Evolutionary conservation across 192 early-diverging fungal genomes (phyloP).

Genomic region (Backusella circina): DNA sequence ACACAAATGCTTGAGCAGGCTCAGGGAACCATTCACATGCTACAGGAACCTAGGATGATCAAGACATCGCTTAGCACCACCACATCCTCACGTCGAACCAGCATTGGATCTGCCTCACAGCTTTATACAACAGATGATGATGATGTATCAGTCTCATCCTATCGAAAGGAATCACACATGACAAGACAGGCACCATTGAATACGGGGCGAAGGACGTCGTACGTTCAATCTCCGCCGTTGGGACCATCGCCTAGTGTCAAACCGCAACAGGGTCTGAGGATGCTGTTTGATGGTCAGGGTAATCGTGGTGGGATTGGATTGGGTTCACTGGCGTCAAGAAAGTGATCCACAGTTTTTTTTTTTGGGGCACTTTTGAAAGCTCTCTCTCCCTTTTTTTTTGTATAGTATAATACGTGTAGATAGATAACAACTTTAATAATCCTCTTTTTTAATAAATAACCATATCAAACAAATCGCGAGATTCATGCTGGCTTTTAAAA

Average conservation of each 20-base stretch:
- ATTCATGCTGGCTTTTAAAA: neutral
- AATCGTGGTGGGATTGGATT: neutral
- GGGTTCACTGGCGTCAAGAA: neutral
- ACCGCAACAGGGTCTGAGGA: slow-evolving; percentile 1
- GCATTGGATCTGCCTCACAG: slow-evolving; percentile 1
- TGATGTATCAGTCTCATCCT: neutral
- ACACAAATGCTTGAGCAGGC: slow-evolving; percentile 28
- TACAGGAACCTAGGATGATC: slow-evolving; percentile 18
- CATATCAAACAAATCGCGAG: neutral
- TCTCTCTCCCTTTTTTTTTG: neutral
- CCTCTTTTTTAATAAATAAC: neutral
- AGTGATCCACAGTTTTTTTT: neutral
- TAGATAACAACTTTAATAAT: neutral
- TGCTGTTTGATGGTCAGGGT: slow-evolving; percentile 1
- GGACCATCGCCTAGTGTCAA: neutral
- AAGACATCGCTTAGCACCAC: neutral
- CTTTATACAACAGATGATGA: slow-evolving; percentile 22
- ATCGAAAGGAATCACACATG: neutral
- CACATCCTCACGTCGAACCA: slow-evolving; percentile 6
- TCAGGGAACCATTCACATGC: slow-evolving; percentile 26
- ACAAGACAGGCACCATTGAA: neutral
- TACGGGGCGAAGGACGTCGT: neutral
- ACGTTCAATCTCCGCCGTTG: neutral
- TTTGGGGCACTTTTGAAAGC: neutral
- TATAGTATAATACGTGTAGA: neutral